Evolutionary conservation across 2,329 filamentous ascomycete genomes (phyloP).

Genomic region (Arachnomyces sp.): DNA sequence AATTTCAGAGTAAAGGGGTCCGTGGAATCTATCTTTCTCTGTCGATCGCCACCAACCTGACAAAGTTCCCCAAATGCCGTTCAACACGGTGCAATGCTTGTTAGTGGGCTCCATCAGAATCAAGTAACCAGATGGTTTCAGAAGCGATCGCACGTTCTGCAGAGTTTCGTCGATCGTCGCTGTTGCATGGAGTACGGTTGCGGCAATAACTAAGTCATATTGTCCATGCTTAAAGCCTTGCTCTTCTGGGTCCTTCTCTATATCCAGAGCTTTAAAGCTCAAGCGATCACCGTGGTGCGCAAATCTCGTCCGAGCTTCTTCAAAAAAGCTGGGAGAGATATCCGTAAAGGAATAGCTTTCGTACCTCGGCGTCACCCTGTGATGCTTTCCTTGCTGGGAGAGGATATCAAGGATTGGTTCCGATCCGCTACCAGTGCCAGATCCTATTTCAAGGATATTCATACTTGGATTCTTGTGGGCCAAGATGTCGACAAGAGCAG

Average conservation of each 20-base stretch:
- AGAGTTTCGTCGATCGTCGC: slow-evolving; percentile 15
- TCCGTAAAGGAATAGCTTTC: slow-evolving; percentile 32
- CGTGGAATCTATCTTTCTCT: slow-evolving; percentile 7
- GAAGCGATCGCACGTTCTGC: slow-evolving; percentile 26
- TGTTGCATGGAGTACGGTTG: slow-evolving; percentile 35
- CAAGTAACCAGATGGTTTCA: slow-evolving; percentile 40
- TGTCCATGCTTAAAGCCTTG: slow-evolving; percentile 22
- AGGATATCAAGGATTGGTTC: slow-evolving; percentile 7
- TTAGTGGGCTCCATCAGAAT: slow-evolving; percentile 33
- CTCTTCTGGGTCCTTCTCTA: slow-evolving; percentile 10
- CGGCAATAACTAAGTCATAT: slow-evolving; percentile 33
- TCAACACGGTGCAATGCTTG: slow-evolving; percentile 9
- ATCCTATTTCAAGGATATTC: slow-evolving; percentile 20
- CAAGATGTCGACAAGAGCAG: slow-evolving; percentile 14
- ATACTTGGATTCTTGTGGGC: slow-evolving; percentile 21
- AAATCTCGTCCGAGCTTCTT: slow-evolving; percentile 25
- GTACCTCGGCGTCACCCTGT: slow-evolving; percentile 6
- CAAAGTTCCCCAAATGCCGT: slow-evolving; percentile 13
- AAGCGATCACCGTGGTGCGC: slow-evolving; percentile 11
- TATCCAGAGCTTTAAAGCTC: slow-evolving; percentile 13
- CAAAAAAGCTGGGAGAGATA: slow-evolving; percentile 37
- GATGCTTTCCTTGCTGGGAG: background rate
- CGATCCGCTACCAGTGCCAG: slow-evolving; percentile 3
- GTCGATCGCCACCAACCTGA: slow-evolving; percentile 20
- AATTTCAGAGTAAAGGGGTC: slow-evolving; percentile 6